These are phyloP conservation scores for Phytophthora kernoviae DNA, from an alignment of 352 stramenopile genomes.

Conservation along the genomic window DNA sequence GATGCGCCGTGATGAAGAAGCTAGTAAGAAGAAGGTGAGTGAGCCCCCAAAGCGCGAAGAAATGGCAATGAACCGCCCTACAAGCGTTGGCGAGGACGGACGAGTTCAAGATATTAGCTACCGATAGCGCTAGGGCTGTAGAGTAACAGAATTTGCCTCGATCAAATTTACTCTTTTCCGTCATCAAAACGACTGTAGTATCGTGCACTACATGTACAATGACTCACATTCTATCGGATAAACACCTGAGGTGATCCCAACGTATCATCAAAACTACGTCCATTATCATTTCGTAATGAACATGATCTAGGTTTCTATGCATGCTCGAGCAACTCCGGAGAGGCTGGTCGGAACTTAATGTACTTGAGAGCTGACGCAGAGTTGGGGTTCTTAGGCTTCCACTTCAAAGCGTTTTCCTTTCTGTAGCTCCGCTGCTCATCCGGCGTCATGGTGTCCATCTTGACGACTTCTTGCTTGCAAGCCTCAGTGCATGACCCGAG, in stretches of 20 bases:
- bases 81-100: conserved; percentile 68
- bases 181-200: neutral
- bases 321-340: conserved; percentile 22
- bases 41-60: conserved; percentile 30
- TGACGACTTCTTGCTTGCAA: conserved; percentile 60
- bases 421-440: conserved; percentile 61
- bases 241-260: conserved; percentile 7
- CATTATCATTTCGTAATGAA: neutral
- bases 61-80: conserved; percentile 47
- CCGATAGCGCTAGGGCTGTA: conserved; percentile 2
- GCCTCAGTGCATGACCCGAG: conserved; percentile 49
- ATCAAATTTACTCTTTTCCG: neutral
- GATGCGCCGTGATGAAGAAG: conserved; percentile 59
- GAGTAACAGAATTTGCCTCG: conserved; percentile 3
- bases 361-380: conserved; percentile 44
- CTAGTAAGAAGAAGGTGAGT: conserved; percentile 49
- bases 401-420: conserved; percentile 58
- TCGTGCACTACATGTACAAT: no score
- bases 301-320: conserved; percentile 11
- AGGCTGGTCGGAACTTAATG: conserved; percentile 54
- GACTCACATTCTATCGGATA: no score
- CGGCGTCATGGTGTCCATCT: conserved; percentile 53
- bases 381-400: conserved; percentile 66
- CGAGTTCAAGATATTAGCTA: conserved; percentile 41
- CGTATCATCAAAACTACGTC: conserved; percentile 10